Percentiles rank a stretch among this genome's conserved stretches.
Evolutionary conservation across 2,329 filamentous ascomycete genomes (phyloP).

Genomic region (Epicoccum nigrum): DNA sequence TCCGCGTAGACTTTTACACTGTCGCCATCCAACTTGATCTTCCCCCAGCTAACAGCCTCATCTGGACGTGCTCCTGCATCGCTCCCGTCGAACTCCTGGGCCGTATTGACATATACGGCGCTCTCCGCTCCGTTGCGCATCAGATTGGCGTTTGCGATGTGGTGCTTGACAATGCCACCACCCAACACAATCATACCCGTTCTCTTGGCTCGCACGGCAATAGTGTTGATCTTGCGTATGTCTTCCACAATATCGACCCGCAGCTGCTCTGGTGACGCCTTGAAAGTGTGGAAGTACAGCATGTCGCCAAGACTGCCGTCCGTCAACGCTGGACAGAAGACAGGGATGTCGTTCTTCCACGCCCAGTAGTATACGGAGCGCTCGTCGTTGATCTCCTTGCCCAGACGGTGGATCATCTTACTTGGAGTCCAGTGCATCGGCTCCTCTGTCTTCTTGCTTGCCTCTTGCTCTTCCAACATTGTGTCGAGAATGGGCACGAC

Average conservation of each 20-base stretch:
- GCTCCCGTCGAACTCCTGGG: constrained; percentile 95
- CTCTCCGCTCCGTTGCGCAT: constrained; percentile 98
- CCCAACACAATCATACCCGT: constrained; percentile 96
- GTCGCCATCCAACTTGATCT: constrained; percentile 88
- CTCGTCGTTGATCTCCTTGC: constrained; percentile 93
- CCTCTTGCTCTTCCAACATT: constrained; percentile 94
- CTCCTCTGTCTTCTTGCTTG: constrained; percentile 68
- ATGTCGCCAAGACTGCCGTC: constrained; percentile 96
- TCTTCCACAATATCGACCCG: constrained; percentile 92
- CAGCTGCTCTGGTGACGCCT: constrained; percentile 79
- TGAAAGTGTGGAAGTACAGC: constrained; percentile 98
- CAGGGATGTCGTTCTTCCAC: constrained; percentile 92
- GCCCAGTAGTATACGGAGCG: constrained; percentile 96
- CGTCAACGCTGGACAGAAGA: constrained; percentile 95
- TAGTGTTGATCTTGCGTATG: constrained; percentile 89
- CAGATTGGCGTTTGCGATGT: constrained; percentile 95
- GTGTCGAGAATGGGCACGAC: constrained; percentile 90
- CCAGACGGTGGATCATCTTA: constrained; percentile 86
- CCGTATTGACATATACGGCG: constrained; percentile 97
- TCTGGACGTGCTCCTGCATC: constrained; percentile 94
- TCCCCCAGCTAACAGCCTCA: constrained; percentile 97
- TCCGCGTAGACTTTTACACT: constrained; percentile 83
- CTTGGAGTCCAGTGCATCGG: constrained; percentile 91
- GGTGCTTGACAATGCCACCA: constrained; percentile 95
- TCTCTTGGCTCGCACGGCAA: constrained; percentile 83